Conservation (phyloP, 2,329 filamentous ascomycete species). For the Periglandula ipomoeae region DNA sequence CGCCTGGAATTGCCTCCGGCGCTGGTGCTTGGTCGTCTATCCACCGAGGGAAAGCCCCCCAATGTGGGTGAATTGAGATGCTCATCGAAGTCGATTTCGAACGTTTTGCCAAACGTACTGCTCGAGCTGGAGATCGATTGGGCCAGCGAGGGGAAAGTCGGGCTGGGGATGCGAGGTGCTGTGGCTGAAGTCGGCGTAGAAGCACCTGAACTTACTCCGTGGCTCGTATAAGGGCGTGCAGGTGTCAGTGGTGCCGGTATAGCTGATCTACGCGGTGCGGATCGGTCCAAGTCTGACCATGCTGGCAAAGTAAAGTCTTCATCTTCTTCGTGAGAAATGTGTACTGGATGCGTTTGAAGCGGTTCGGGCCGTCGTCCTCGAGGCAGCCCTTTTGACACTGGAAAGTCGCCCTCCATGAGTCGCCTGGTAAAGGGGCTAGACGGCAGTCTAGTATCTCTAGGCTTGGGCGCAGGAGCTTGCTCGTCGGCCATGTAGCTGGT, state of each 20-base stretch:
- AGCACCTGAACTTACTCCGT: conserved; percentile 5
- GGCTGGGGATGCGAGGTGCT: conserved; percentile 25
- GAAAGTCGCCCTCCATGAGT: conserved; percentile 24
- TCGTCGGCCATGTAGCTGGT: conserved; percentile 8
- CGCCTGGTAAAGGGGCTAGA: conserved; percentile 19
- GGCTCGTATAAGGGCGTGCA: conserved; percentile 4
- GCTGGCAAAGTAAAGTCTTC: not conserved
- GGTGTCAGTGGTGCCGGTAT: conserved; percentile 26
- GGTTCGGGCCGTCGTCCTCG: conserved; percentile 22
- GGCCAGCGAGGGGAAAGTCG: conserved; percentile 26
- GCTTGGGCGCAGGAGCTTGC: too few relatives aligned
- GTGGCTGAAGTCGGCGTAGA: conserved; percentile 20
- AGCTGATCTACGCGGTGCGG: conserved; percentile 23
- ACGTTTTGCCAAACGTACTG: conserved; percentile 21
- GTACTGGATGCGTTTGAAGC: conserved; percentile 4
- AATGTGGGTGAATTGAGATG: not conserved
- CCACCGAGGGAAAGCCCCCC: conserved; percentile 5
- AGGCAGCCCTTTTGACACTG: conserved; percentile 24
- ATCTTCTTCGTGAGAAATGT: not conserved
- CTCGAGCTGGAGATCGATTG: conserved; percentile 24
- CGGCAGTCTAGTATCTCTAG: conserved; percentile 7
- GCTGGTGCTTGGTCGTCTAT: conserved; percentile 3
- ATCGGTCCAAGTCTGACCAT: conserved; percentile 18
- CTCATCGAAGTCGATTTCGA: conserved; percentile 19
- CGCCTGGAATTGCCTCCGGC: conserved; percentile 11